Conservation (phyloP, 2,329 filamentous ascomycete species). For the Penicillium sp. region DNA sequence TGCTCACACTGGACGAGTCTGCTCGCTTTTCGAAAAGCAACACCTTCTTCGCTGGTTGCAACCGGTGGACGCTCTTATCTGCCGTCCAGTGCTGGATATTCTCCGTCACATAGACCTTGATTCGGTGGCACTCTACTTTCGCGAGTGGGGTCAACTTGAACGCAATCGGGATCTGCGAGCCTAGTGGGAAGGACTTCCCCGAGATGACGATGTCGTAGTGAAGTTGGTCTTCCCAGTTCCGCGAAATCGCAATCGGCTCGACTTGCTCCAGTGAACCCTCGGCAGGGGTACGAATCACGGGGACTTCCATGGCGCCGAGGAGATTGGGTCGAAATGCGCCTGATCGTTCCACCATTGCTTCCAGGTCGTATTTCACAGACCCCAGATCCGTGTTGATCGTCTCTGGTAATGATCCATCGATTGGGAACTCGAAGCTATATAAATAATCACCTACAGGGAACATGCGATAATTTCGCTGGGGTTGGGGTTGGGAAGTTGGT, state of each 20-base stretch:
- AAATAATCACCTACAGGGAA: constrained; percentile 74
- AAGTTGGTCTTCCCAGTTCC: constrained; percentile 91
- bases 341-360: constrained; percentile 78
- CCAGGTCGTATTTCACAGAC: constrained; percentile 82
- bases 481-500: constrained; percentile 55
- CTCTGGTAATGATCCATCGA: constrained; percentile 76
- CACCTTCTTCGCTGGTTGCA: constrained; percentile 80
- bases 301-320: constrained; percentile 76
- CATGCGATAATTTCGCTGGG: constrained; percentile 78
- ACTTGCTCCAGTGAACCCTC: constrained; percentile 86
- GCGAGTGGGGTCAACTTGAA: constrained; percentile 91
- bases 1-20: constrained; percentile 69
- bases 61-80: constrained; percentile 78
- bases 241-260: constrained; percentile 88
- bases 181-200: constrained; percentile 89
- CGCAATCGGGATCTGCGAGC: constrained; percentile 82
- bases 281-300: constrained; percentile 78
- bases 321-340: constrained; percentile 89
- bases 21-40: constrained; percentile 84
- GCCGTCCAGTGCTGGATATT: constrained; percentile 88
- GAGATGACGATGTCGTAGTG: constrained; percentile 97
- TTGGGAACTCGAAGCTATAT: constrained; percentile 75
- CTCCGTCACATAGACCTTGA: constrained; percentile 89
- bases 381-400: constrained; percentile 85
- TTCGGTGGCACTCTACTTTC: constrained; percentile 88